A percentile compares a stretch with the other conserved stretches of the same genome.
These are phyloP conservation scores for Thelephora terrestris DNA, from an alignment of 1,284 basidiomycete genomes.

Conservation along the genomic window DNA sequence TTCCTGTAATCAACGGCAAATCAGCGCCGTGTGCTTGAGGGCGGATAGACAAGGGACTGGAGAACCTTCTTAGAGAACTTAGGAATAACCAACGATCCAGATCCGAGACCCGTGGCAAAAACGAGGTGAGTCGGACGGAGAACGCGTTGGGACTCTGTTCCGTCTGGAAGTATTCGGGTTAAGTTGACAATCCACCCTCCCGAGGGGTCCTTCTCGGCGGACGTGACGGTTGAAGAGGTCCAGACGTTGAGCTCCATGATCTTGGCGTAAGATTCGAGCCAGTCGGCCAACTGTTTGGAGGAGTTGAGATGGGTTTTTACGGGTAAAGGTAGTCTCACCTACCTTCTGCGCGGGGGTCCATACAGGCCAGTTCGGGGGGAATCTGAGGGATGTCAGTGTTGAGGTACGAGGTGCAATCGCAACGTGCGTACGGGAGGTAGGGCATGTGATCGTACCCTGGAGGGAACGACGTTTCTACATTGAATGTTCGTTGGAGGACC, in stretches of 20 bases:
- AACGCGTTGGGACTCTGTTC: conserved; percentile 25
- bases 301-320: no score
- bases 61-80: conserved; percentile 31
- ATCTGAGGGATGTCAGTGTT: conserved; percentile 19
- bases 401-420: conserved; percentile 1
- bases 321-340: background rate
- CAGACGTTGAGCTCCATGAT: conserved; percentile 57
- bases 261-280: conserved; percentile 59
- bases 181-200: conserved; percentile 49
- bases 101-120: conserved; percentile 51
- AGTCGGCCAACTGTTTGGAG: conserved; percentile 47
- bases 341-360: conserved; percentile 43
- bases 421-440: conserved; percentile 34
- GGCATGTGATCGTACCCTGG: conserved; percentile 31
- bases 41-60: background rate
- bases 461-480: background rate
- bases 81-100: conserved; percentile 38
- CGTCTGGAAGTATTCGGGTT: conserved; percentile 24
- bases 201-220: conserved; percentile 35
- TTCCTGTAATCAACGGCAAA: conserved; percentile 18
- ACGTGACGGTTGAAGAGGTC: conserved; percentile 41
- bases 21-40: background rate
- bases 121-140: conserved; percentile 50
- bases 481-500: background rate
- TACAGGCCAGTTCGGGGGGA: conserved; percentile 44